These are phyloP conservation scores for Chaetomium tenue DNA, from an alignment of 495 filamentous ascomycete genomes.

Conservation along the genomic window DNA sequence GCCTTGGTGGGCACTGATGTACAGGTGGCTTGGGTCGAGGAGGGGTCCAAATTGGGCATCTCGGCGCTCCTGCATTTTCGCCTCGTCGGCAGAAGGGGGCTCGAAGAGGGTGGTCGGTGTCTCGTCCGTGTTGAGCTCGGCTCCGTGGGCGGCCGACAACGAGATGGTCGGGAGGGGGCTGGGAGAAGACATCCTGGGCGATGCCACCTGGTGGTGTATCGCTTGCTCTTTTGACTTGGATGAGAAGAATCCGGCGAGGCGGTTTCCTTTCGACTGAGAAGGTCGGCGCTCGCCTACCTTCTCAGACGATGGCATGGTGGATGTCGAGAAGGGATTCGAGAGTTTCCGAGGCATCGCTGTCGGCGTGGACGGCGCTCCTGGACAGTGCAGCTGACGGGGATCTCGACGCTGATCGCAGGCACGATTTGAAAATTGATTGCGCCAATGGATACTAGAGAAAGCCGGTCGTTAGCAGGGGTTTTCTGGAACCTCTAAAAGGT, in stretches of 20 bases:
- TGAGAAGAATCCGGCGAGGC: constrained; percentile 61
- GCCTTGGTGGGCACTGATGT: constrained; percentile 76
- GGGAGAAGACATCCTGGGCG: constrained; percentile 66
- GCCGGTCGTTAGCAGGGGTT: constrained; percentile 18
- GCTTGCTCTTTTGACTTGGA: constrained; percentile 66
- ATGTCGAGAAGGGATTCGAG: constrained; percentile 40
- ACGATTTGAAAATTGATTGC: constrained; percentile 20
- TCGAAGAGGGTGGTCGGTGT: constrained; percentile 80
- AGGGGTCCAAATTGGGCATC: constrained; percentile 93
- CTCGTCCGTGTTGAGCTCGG: constrained; percentile 67
- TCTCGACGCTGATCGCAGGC: constrained; percentile 12
- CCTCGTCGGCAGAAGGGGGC: constrained; percentile 85
- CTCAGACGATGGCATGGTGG: constrained; percentile 41
- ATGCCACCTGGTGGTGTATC: constrained; percentile 55
- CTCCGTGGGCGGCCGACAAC: constrained; percentile 81
- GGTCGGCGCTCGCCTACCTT: constrained; percentile 49
- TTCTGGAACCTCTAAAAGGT: background rate
- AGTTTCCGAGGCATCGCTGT: constrained; percentile 56
- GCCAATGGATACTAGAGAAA: constrained; percentile 25
- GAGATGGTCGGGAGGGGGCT: constrained; percentile 88
- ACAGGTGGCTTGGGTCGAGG: constrained; percentile 73
- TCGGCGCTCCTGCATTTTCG: constrained; percentile 65
- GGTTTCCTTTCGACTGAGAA: constrained; percentile 58
- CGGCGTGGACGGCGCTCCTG: background rate
- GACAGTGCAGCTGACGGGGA: background rate